phyloP scores from a whole-genome alignment of 148 eudicot species.

The Simmondsia chinensis region DNA sequence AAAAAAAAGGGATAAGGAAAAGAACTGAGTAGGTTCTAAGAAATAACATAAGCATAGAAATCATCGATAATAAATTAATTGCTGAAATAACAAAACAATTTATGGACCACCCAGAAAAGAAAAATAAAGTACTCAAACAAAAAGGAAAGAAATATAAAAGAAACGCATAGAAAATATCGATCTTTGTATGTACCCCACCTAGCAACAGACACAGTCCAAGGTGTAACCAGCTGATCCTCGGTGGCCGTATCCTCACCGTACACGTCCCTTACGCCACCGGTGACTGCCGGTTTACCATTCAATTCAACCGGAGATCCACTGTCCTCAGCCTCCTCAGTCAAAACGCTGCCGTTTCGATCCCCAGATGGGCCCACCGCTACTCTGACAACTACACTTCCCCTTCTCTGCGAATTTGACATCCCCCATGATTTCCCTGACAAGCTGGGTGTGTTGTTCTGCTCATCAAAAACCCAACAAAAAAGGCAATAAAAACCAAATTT shows the following conservation, averaged over 20 bases:
- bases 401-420: slow-evolving; percentile 27
- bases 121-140: too few species aligned
- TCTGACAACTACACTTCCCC: slow-evolving; percentile 28
- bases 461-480: too few species aligned
- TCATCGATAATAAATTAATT: slow-evolving; percentile 9
- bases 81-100: too few species aligned
- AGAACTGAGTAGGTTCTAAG: background rate
- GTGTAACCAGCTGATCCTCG: slow-evolving; percentile 75
- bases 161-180: slow-evolving; percentile 1
- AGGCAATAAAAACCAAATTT: slow-evolving; percentile 1
- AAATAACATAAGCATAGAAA: slow-evolving; percentile 18
- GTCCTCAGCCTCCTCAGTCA: slow-evolving; percentile 53
- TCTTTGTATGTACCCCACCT: slow-evolving; percentile 34
- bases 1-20: background rate
- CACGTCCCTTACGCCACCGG: slow-evolving; percentile 58
- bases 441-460: slow-evolving; percentile 49
- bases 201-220: slow-evolving; percentile 89
- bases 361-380: slow-evolving; percentile 48
- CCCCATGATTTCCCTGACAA: slow-evolving; percentile 41
- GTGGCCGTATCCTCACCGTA: slow-evolving; percentile 89
- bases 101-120: too few species aligned
- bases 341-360: slow-evolving; percentile 44
- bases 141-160: too few species aligned
- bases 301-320: slow-evolving; percentile 15
- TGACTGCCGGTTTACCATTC: slow-evolving; percentile 28